Conservation (phyloP, 768 basidiomycete genomes). For the Collybiopsis confluens region DNA sequence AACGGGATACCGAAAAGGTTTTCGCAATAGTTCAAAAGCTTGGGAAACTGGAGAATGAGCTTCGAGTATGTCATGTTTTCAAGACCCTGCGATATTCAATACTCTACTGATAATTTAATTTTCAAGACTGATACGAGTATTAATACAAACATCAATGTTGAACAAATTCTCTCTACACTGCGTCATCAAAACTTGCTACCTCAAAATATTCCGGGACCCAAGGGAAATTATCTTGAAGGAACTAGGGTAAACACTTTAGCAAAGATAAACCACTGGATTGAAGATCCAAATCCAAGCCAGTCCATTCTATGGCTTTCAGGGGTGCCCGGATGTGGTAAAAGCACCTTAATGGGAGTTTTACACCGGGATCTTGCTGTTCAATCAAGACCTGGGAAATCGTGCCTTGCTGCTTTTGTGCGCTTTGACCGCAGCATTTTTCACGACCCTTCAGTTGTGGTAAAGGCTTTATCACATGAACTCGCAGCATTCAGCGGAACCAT, state of each 20-base stretch:
- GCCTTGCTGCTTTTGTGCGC: background rate
- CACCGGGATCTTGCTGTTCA: background rate
- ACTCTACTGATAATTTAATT: too few relatives aligned
- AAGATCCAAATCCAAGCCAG: background rate
- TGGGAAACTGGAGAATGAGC: too few relatives aligned
- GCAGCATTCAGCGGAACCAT: background rate
- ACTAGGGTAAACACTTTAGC: background rate
- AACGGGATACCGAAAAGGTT: too few relatives aligned
- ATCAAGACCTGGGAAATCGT: background rate
- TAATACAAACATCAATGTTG: too few relatives aligned
- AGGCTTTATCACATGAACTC: background rate
- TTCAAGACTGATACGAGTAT: too few relatives aligned
- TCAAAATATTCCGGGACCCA: too few relatives aligned
- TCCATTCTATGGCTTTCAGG: slow-evolving; percentile 1
- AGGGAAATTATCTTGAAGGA: background rate
- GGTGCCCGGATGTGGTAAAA: background rate
- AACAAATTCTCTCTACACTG: too few relatives aligned
- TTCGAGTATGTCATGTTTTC: too few relatives aligned
- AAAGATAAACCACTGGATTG: background rate
- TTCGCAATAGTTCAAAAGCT: too few relatives aligned
- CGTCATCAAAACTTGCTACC: too few relatives aligned
- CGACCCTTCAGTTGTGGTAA: background rate
- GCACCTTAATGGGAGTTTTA: background rate
- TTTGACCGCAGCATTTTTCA: background rate
- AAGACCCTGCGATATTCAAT: too few relatives aligned